Base-by-base conservation (phyloP, 2,329 filamentous ascomycete species). In the Neobulgaria alba region DNA sequence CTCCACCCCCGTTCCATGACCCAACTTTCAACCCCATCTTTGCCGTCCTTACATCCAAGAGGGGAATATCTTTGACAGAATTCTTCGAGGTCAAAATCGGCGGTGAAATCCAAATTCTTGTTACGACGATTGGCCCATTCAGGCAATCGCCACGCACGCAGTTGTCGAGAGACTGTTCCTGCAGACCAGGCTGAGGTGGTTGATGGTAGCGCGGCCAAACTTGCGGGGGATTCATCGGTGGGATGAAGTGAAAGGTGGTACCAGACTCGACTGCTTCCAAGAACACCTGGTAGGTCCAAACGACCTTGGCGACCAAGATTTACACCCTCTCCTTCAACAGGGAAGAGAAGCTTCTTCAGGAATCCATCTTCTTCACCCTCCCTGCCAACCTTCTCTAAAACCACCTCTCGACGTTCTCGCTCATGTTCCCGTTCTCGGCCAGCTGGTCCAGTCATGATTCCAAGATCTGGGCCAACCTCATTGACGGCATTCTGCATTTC, bases 111-210 rank as follows among this genome's bases (percentile, higher is more conserved):
- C 2, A 96, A 77, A 54, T 83, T 79, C 60, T 86, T 87, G 61
- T 89, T 93, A 36, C 92, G 78, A 41, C 90, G 80, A 59, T 96
- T 98, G 1, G 89, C 86, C 92, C 92, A 98, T 61, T 98, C 92
- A 0, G 92, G 84, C 12, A 98, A 69, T 55, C 92, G 78, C 90
- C 92, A 98, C 2, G 88, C 77, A 14, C 92, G 85, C 14, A 98
- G 75, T 62, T 98, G 92, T 43, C 88, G 82, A 2, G 92, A 98
- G 1, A 98, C 84, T 2, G 85, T 81, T 17, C 87, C 88, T 1
- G 92, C 92, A 36, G 90, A 95, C 92, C 92, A 98, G 1, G 84
- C 78, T 2, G 85, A 84, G n/a, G 78, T 85, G 26, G 81, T 72
- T 0, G 84, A 77, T 0, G 80, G 74, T 16, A 85, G 67, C 15